A percentile compares a stretch with the other conserved stretches of the same genome.
Evolutionary conservation across 129 eudicot genomes (phyloP).

Genomic region (Sambucus nigra): DNA sequence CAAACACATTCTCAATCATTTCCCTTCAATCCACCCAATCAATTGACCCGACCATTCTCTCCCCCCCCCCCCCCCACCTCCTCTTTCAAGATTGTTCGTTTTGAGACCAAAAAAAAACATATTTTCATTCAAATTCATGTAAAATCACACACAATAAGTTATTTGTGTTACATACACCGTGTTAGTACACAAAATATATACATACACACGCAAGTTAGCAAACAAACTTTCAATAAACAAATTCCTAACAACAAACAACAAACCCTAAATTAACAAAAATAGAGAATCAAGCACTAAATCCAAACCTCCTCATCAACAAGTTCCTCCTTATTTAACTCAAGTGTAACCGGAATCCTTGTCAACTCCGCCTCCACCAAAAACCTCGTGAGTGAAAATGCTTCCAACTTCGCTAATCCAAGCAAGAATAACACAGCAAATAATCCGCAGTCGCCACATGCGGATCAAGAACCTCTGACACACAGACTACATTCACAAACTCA

Average conservation of each 20-base stretch:
- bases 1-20: slow-evolving; percentile 72
- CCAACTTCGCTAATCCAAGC: slow-evolving; percentile 64
- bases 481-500: no score
- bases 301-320: slow-evolving; percentile 59
- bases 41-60: slow-evolving; percentile 63
- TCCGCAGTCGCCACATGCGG: slow-evolving; percentile 95
- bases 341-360: slow-evolving; percentile 60
- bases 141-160: no score
- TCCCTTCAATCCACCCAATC: slow-evolving; percentile 89
- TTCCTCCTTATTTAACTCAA: slow-evolving; percentile 75
- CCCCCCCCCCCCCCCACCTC: no score
- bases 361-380: slow-evolving; percentile 96
- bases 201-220: neutral
- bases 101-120: no score
- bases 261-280: no score
- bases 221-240: neutral
- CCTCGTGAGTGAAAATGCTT: slow-evolving; percentile 69
- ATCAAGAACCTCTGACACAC: slow-evolving; percentile 41
- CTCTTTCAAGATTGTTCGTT: no score
- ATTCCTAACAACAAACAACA: neutral
- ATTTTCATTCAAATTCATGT: no score
- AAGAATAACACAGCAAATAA: slow-evolving; percentile 67
- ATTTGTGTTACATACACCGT: no score
- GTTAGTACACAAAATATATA: no score
- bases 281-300: neutral